A percentile compares a stretch with the other conserved stretches of the same genome.
Conservation (phyloP, 2,329 filamentous ascomycete genomes). For the Stylonectria norvegica region DNA sequence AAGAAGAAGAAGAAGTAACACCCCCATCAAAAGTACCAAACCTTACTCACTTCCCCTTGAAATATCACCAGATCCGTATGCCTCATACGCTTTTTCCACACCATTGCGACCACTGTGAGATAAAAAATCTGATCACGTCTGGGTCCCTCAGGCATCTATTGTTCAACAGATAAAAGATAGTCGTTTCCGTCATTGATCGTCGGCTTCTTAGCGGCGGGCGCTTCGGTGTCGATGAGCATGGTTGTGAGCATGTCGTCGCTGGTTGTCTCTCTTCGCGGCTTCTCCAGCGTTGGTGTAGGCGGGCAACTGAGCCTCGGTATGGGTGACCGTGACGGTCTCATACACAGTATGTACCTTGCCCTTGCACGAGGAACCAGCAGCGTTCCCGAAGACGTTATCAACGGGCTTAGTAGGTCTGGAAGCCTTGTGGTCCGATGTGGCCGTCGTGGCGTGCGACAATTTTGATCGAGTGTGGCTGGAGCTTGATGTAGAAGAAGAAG, state of each 20-base stretch:
- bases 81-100: neutral
- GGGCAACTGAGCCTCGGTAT: slow-evolving; percentile 20
- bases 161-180: slow-evolving; percentile 14
- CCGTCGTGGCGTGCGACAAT: slow-evolving; percentile 3
- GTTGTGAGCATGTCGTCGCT: slow-evolving; percentile 36
- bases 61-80: slow-evolving; percentile 6
- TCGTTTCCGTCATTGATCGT: neutral
- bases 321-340: slow-evolving; percentile 45
- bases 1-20: no score
- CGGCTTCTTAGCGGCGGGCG: slow-evolving; percentile 30
- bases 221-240: slow-evolving; percentile 35
- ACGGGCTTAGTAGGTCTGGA: slow-evolving; percentile 13
- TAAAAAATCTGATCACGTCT: neutral
- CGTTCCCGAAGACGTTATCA: slow-evolving; percentile 9
- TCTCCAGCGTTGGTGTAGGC: slow-evolving; percentile 13
- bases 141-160: slow-evolving; percentile 2
- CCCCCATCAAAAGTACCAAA: slow-evolving; percentile 2
- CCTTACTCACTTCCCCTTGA: slow-evolving; percentile 2
- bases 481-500: neutral
- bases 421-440: slow-evolving; percentile 19
- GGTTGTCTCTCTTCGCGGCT: slow-evolving; percentile 23
- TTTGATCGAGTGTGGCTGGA: slow-evolving; percentile 8
- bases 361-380: slow-evolving; percentile 22
- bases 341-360: slow-evolving; percentile 38
- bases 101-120: neutral